Conservation (phyloP, 2,329 filamentous ascomycete species). For the Microsporum canis region DNA sequence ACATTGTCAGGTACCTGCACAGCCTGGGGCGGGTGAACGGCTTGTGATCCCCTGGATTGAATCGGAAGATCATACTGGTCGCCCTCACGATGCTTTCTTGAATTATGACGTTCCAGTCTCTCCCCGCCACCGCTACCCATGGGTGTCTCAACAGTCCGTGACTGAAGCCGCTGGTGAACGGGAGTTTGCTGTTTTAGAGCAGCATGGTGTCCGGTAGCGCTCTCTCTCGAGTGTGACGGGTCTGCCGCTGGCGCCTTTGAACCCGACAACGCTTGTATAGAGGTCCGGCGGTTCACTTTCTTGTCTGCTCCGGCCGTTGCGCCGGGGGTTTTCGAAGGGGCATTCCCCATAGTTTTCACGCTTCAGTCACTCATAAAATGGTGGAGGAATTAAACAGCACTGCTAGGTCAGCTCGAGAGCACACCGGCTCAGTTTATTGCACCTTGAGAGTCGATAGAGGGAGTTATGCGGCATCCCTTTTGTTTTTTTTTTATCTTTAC, state of each 20-base stretch:
- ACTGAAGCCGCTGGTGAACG: slow-evolving; percentile 33
- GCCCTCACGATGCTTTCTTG: slow-evolving; percentile 14
- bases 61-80: neutral
- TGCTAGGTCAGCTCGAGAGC: neutral
- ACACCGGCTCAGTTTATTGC: neutral
- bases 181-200: slow-evolving; percentile 25
- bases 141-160: slow-evolving; percentile 27
- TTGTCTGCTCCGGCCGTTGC: slow-evolving; percentile 27
- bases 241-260: slow-evolving; percentile 34
- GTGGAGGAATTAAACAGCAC: neutral
- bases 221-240: slow-evolving; percentile 34
- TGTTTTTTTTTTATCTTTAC: neutral
- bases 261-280: slow-evolving; percentile 30
- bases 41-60: neutral
- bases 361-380: slow-evolving; percentile 1
- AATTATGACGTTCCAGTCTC: slow-evolving; percentile 18
- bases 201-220: slow-evolving; percentile 31
- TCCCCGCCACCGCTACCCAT: slow-evolving; percentile 14
- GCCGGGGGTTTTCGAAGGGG: slow-evolving; percentile 35
- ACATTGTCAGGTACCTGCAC: slow-evolving; percentile 26
- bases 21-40: slow-evolving; percentile 25
- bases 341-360: slow-evolving; percentile 36
- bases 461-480: neutral
- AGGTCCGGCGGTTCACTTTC: slow-evolving; percentile 31
- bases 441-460: neutral